Conservation (phyloP, 1,284 basidiomycete species). For the Trichosporon asahii region DNA sequence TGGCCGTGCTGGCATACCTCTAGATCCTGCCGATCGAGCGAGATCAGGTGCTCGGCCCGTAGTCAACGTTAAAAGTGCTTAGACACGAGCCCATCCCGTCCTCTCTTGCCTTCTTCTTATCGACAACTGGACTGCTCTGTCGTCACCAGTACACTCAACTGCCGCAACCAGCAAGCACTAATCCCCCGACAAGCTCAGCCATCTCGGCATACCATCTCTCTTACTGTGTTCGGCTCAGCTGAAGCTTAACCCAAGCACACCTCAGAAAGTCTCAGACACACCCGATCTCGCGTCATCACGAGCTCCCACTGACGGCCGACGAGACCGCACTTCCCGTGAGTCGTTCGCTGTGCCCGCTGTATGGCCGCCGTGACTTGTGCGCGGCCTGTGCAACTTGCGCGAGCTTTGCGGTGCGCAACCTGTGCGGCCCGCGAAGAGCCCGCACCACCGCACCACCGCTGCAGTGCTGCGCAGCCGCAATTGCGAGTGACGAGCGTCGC, state of each 20-base stretch:
- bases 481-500: not conserved
- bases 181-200: slow-evolving; percentile 3
- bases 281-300: slow-evolving; percentile 6
- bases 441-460: not conserved
- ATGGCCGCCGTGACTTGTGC: not conserved
- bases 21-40: not conserved
- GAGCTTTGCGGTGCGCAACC: no score
- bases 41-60: not conserved
- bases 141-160: not conserved
- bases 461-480: not conserved
- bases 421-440: not conserved
- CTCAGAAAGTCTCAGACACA: not conserved
- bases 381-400: no score
- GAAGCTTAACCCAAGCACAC: not conserved
- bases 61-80: slow-evolving; percentile 7
- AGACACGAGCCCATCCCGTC: not conserved
- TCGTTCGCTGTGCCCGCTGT: not conserved
- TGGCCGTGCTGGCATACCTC: no score
- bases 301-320: not conserved
- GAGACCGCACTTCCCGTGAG: not conserved
- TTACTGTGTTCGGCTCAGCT: not conserved
- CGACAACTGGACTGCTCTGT: not conserved
- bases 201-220: not conserved
- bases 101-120: not conserved
- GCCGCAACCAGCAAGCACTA: not conserved